phyloP scores from a whole-genome alignment of 140 eudicot species.

The Erigeron philadelphicus region DNA sequence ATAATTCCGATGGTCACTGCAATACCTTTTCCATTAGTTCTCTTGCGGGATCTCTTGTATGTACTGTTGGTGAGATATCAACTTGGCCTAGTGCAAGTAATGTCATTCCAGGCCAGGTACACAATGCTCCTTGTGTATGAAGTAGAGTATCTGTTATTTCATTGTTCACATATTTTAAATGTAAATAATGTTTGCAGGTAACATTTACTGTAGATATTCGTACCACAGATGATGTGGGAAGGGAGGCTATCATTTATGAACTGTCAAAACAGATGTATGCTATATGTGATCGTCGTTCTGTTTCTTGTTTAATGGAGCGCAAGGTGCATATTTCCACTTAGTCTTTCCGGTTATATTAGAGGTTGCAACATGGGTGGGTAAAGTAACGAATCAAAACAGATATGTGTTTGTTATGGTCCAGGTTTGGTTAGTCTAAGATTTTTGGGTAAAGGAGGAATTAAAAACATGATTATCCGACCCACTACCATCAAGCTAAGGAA shows the following conservation, averaged over 20 bases:
- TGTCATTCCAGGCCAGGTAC: constrained; percentile 94
- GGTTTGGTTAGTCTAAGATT: not conserved
- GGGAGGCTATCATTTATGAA: constrained; percentile 83
- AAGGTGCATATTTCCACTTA: constrained; percentile 47
- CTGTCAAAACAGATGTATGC: constrained; percentile 60
- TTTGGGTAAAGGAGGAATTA: not conserved
- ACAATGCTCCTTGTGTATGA: constrained; percentile 10
- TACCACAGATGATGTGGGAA: constrained; percentile 78
- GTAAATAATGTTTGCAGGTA: constrained; percentile 43
- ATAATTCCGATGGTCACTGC: constrained; percentile 47
- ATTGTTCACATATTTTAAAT: not conserved
- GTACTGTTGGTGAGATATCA: constrained; percentile 94
- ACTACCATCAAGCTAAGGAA: too few relatives aligned
- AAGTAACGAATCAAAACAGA: not conserved
- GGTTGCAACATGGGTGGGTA: not conserved
- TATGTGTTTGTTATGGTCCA: not conserved
- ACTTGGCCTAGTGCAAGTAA: constrained; percentile 99
- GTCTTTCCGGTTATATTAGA: not conserved
- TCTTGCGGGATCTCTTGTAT: constrained; percentile 85
- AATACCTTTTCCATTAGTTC: constrained; percentile 47
- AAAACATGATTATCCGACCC: too few relatives aligned
- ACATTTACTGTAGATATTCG: constrained; percentile 89
- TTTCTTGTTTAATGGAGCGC: constrained; percentile 74
- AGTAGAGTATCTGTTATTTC: not conserved
- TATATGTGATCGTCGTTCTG: constrained; percentile 83